Evolutionary conservation across 257 asterid genomes (phyloP), one percentile per base, ranked within the genome.

Genomic region (Hygrophila difformis): DNA sequence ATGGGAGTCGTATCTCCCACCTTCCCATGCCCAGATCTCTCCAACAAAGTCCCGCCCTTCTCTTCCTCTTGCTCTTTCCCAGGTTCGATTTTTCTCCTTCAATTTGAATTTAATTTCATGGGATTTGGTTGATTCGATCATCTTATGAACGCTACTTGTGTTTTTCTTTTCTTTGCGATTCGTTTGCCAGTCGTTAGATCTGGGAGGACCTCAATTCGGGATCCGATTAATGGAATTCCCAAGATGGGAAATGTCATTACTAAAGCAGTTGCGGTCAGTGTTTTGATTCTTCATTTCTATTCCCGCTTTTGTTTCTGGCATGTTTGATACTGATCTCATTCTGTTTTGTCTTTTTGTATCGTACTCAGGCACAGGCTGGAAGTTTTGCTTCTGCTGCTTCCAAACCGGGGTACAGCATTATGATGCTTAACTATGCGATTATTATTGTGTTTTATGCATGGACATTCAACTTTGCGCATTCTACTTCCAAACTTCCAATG

Each of bases 181-280:
- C 26, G 49, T 63, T 55, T 24, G 13, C 42, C 55, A 77, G 87
- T 53, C 20, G 45, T 71, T 49, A 67, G 81, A 77, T 69, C 82
- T 57, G 79, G 56, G 44, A 49, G 66, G 35, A 69, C 69, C 70
- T 29, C 75, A 26, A 60, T 39, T 47, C 43, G 53, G 24, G 63
- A 71, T 21, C 40, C 57, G 50, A 53, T 47, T 21, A 43, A 23
- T 29, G 68, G 49, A 47, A 62, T 65, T 50, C 53, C 49, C 44
- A 70, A 59, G 54, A 55, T 54, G 8, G 65, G 69, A 55, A 70
- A 63, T 16, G 18, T 64, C 11, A 39, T 53, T n/a, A 19, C 78
- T 12, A 73, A 66, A 55, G 83, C 83, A 2, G 79, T 68, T 31
- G 77, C 77, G 43, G 91, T 79, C 13, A 62, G 82, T 72, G n/a